phyloP scores from a whole-genome alignment of 2,329 filamentous ascomycete species.

The Colletotrichum cuscutae region DNA sequence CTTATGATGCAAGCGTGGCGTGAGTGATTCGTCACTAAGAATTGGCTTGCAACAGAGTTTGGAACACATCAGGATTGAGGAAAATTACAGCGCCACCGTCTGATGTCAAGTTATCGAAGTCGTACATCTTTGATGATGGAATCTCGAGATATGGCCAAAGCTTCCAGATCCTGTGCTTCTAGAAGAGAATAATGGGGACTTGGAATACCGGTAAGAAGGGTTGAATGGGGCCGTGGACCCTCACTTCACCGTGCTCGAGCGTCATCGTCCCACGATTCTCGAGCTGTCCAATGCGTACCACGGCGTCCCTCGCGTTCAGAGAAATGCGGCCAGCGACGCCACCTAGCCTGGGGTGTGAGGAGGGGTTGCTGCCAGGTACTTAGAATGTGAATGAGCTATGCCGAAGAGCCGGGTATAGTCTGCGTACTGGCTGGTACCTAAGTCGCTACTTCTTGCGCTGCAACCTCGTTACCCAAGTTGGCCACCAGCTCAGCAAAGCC shows the following conservation, averaged over 20 bases:
- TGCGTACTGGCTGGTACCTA: conserved; percentile 10
- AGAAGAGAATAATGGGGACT: conserved; percentile 36
- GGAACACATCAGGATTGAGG: background rate
- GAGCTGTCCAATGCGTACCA: conserved; percentile 22
- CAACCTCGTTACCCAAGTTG: conserved; percentile 26
- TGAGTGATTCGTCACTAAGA: conserved; percentile 30
- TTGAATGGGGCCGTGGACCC: conserved; percentile 36
- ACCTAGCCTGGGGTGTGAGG: background rate
- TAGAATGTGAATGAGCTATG: conserved; percentile 14
- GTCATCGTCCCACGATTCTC: conserved; percentile 35
- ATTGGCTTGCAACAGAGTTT: conserved; percentile 14
- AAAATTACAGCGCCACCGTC: conserved; percentile 16
- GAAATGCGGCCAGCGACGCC: conserved; percentile 25
- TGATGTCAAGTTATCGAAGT: conserved; percentile 8
- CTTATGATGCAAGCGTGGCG: conserved; percentile 34
- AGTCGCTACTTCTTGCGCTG: conserved; percentile 29
- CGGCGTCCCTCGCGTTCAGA: conserved; percentile 30
- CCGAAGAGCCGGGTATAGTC: conserved; percentile 27
- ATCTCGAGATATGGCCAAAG: conserved; percentile 35
- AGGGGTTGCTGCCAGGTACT: conserved; percentile 13
- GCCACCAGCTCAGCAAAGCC: conserved; percentile 21
- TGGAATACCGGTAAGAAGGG: conserved; percentile 36
- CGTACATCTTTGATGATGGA: conserved; percentile 6
- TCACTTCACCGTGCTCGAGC: conserved; percentile 30
- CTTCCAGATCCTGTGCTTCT: conserved; percentile 34